Evolutionary conservation across 1,139 yeast genomes (phyloP).

Genomic region (Waltiozyma solani): DNA sequence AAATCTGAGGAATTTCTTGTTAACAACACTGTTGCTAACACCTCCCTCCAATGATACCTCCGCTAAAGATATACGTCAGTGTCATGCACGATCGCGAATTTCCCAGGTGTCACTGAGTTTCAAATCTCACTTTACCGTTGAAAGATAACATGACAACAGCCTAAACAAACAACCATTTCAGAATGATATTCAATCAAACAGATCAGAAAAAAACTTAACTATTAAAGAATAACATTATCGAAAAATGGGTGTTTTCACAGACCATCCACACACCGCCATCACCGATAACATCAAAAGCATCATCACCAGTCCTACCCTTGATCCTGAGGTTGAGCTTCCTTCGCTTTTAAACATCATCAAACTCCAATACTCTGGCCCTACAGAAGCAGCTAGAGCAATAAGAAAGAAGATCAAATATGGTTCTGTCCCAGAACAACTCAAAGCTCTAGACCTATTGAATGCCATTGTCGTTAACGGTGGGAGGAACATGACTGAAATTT

Average conservation of each 20-base stretch:
- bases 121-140: too few relatives aligned
- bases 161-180: not conserved
- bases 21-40: too few relatives aligned
- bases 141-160: not conserved
- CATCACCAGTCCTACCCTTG: constrained; percentile 28
- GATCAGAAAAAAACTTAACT: too few relatives aligned
- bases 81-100: too few relatives aligned
- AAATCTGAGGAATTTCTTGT: too few relatives aligned
- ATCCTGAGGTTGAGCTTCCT: constrained; percentile 31
- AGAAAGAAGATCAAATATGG: constrained; percentile 89
- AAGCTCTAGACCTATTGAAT: constrained; percentile 65
- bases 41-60: too few relatives aligned
- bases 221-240: not conserved
- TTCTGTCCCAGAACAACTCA: constrained; percentile 42
- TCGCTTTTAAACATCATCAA: constrained; percentile 23
- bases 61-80: too few relatives aligned
- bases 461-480: constrained; percentile 74
- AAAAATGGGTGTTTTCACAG: constrained; percentile 37
- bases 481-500: constrained; percentile 30
- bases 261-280: constrained; percentile 45
- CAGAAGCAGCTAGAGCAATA: constrained; percentile 85
- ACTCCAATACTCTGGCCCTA: constrained; percentile 32
- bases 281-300: constrained; percentile 41
- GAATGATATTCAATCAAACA: not conserved
- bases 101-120: too few relatives aligned